Percentiles rank a stretch among this genome's conserved stretches.
These are phyloP conservation scores for Dioszegia hungarica DNA, from an alignment of 768 basidiomycete genomes.

Conservation along the genomic window DNA sequence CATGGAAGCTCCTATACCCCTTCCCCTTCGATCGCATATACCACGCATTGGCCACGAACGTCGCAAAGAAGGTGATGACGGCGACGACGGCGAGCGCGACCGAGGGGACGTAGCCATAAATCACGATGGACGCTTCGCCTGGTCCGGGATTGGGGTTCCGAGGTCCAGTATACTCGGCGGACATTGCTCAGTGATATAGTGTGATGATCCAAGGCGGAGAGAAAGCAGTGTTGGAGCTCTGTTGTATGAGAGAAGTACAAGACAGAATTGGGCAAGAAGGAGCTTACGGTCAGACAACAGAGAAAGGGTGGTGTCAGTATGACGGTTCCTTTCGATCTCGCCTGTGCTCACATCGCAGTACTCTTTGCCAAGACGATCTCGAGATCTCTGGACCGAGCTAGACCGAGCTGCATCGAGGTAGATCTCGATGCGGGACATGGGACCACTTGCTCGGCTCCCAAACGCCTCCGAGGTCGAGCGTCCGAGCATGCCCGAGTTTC, in stretches of 20 bases:
- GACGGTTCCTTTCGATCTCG: too few species aligned
- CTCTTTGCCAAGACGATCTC: too few species aligned
- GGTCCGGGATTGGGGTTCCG: constrained; percentile 29
- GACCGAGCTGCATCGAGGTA: too few species aligned
- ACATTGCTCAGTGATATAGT: background rate
- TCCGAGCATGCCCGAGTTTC: too few species aligned
- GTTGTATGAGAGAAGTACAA: background rate
- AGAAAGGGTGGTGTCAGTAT: too few species aligned
- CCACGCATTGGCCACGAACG: constrained; percentile 20
- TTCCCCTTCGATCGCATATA: constrained; percentile 13
- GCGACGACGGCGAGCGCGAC: constrained; percentile 34
- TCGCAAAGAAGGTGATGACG: constrained; percentile 35
- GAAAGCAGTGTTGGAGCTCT: background rate
- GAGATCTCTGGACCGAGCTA: too few species aligned
- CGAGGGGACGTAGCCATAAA: constrained; percentile 42
- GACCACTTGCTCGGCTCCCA: too few species aligned
- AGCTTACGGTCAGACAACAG: too few species aligned
- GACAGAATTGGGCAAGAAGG: too few species aligned
- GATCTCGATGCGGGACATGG: too few species aligned
- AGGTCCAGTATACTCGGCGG: constrained; percentile 25
- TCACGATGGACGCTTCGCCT: constrained; percentile 40
- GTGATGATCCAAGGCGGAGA: background rate
- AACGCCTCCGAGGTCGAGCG: too few species aligned
- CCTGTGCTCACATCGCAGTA: too few species aligned
- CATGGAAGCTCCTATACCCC: constrained; percentile 42